Evolutionary conservation across 2,329 filamentous ascomycete genomes (phyloP), one percentile per base, ranked within the genome.

Genomic region (Pseudocercospora pini-densiflorae): DNA sequence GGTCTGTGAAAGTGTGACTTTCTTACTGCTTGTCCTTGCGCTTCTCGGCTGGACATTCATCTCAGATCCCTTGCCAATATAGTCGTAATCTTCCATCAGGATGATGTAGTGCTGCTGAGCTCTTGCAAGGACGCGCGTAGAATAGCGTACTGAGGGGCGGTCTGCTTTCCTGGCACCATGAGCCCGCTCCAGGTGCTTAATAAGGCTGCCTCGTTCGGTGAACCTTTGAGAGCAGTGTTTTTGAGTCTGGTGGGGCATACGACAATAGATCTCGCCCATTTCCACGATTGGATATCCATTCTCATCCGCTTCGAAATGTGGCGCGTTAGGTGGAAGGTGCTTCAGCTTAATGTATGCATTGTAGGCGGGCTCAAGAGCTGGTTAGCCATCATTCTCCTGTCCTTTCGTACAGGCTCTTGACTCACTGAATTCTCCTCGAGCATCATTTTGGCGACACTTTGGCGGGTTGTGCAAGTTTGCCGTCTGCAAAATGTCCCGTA

Each of bases 231-330:
- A 16, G 12, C 43, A 45, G 10, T 45, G 43, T 1, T 16, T 5
- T 10, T 21, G 14, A 1, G 16, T 14, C 5, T 16, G 5, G 43
- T 45, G 7, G 14, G 36, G 53, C 62, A 59, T 59, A 16, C 53
- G 62, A 24, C 62, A 63, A 23, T 53, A 58, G 19, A 63, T 31
- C 43, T 65, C 63, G 19, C 53, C 33, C 1, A 12, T 5, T 29
- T 57, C 31, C n/a, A 65, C 63, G 12, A 58, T 31, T 2, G 63
- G 63, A 23, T 45, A 36, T 1, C 40, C 63, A 40, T 49, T 21
- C 19, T 29, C 23, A 16, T 63, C 40, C 19, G 53, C 24, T 12
- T 19, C 10, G 23, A 64, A 64, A 10, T 47, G 31, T 21, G 62
- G 62, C 14, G 21, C 29, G 31, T 33, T 31, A 6, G 6, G 4